Conservation (phyloP, 163 green algal species). For the Chlorella variabilis region DNA sequence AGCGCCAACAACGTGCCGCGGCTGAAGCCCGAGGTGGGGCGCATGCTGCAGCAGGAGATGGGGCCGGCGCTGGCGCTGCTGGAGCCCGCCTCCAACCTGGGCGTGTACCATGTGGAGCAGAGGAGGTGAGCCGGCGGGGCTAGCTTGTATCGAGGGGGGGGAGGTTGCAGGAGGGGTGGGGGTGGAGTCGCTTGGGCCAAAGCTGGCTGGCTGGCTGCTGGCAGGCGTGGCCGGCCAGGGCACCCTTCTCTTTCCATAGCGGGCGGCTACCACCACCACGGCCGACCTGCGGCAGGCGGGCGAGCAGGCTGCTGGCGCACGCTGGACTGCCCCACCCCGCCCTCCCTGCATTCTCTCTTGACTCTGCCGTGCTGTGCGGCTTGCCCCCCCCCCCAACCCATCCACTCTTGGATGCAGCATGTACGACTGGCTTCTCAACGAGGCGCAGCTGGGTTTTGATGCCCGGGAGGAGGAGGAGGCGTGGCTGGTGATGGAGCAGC, state of each 20-base stretch:
- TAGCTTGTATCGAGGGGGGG: too few species aligned
- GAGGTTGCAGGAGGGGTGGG: not conserved
- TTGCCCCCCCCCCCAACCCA: too few species aligned
- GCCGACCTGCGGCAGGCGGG: too few species aligned
- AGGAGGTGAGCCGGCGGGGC: not conserved
- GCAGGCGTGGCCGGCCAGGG: too few species aligned
- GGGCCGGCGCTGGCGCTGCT: slow-evolving; percentile 15
- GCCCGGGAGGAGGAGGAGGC: not conserved
- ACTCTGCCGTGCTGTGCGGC: too few species aligned
- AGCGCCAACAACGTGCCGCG: slow-evolving; percentile 32
- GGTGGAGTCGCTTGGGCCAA: not conserved
- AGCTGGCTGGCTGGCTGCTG: not conserved
- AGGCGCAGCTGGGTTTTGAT: slow-evolving; percentile 1
- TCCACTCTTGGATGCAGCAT: slow-evolving; percentile 2
- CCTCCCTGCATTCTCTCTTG: too few species aligned
- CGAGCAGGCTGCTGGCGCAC: too few species aligned
- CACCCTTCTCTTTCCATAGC: too few species aligned
- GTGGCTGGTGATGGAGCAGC: not conserved
- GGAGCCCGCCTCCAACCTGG: slow-evolving; percentile 8
- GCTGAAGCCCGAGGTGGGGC: slow-evolving; percentile 34
- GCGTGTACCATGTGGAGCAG: not conserved
- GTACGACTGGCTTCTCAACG: slow-evolving; percentile 21
- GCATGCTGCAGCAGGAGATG: slow-evolving; percentile 25
- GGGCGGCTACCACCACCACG: too few species aligned
- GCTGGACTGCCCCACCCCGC: too few species aligned